Evolutionary conservation across 2,329 filamentous ascomycete genomes (phyloP).

Genomic region (Exophiala aquamarina): DNA sequence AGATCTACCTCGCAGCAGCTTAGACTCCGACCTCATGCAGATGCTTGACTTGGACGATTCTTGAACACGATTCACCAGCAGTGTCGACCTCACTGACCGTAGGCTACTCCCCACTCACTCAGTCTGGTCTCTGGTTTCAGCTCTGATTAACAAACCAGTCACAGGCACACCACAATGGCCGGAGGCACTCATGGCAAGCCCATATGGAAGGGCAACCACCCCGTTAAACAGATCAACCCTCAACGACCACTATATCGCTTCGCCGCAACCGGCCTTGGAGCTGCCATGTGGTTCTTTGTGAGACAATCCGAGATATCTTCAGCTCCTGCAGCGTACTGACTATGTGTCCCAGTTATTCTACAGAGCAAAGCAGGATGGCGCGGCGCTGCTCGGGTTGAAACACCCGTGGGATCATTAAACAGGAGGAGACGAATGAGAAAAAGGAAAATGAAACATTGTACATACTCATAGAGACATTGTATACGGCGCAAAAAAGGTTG

Average conservation of each 20-base stretch:
- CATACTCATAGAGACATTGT: conserved; percentile 4
- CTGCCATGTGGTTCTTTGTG: conserved; percentile 99
- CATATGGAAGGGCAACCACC: conserved; percentile 26
- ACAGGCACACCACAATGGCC: too few relatives aligned
- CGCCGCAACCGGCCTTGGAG: conserved; percentile 80
- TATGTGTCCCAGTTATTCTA: conserved; percentile 73
- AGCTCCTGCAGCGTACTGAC: neutral
- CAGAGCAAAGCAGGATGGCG: conserved; percentile 92
- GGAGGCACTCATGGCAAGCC: conserved; percentile 20
- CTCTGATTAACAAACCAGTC: too few relatives aligned
- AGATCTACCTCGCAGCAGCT: too few relatives aligned
- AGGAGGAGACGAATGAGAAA: neutral
- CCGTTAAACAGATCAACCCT: conserved; percentile 54
- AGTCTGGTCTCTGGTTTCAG: too few relatives aligned
- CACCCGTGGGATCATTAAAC: conserved; percentile 92
- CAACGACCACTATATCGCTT: conserved; percentile 75
- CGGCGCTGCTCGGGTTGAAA: conserved; percentile 86
- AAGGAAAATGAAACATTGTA: conserved; percentile 5
- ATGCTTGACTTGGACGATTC: too few relatives aligned
- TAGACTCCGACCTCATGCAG: too few relatives aligned
- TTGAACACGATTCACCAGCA: too few relatives aligned
- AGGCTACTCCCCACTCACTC: too few relatives aligned
- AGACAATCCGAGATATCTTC: conserved; percentile 39
- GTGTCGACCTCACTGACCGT: too few relatives aligned
- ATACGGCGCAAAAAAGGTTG: too few relatives aligned